A percentile compares a stretch with the other conserved stretches of the same genome.
phyloP scores from a whole-genome alignment of 768 basidiomycete genomes.

The Suillus paluster region DNA sequence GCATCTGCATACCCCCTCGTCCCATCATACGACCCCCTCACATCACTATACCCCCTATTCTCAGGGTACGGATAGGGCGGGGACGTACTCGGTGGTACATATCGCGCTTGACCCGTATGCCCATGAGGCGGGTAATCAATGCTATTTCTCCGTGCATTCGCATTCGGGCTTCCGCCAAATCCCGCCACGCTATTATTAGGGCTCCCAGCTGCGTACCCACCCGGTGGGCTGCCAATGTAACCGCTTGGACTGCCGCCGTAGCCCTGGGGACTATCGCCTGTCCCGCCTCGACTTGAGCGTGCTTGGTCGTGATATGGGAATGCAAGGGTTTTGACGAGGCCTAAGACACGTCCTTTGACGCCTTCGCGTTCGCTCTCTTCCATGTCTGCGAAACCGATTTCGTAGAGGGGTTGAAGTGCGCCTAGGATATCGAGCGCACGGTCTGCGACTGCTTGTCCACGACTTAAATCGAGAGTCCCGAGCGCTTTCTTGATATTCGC shows the following conservation, averaged over 20 bases:
- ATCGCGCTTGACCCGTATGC: slow-evolving; percentile 1
- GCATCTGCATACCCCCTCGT: too few relatives aligned
- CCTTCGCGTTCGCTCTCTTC: slow-evolving; percentile 57
- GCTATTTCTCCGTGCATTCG: neutral
- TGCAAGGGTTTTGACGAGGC: slow-evolving; percentile 73
- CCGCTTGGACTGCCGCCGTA: slow-evolving; percentile 62
- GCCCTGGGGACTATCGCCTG: slow-evolving; percentile 53
- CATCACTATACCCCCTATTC: too few relatives aligned
- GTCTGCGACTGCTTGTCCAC: slow-evolving; percentile 70
- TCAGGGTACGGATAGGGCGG: slow-evolving; percentile 1
- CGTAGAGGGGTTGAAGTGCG: slow-evolving; percentile 75
- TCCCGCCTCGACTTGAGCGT: slow-evolving; percentile 43
- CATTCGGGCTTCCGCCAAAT: slow-evolving; percentile 3
- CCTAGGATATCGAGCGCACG: slow-evolving; percentile 74
- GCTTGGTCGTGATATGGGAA: slow-evolving; percentile 79
- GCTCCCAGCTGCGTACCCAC: slow-evolving; percentile 8
- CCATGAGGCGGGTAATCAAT: neutral
- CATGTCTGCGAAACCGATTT: slow-evolving; percentile 59
- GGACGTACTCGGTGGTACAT: slow-evolving; percentile 1
- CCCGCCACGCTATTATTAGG: neutral
- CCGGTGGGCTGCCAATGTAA: slow-evolving; percentile 62
- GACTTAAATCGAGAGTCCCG: slow-evolving; percentile 64
- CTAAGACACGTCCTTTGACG: slow-evolving; percentile 62
- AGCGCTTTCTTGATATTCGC: slow-evolving; percentile 74
- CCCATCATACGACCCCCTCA: too few relatives aligned